Conservation (phyloP, 768 basidiomycete genomes). For the Naematelia aurantialba region DNA sequence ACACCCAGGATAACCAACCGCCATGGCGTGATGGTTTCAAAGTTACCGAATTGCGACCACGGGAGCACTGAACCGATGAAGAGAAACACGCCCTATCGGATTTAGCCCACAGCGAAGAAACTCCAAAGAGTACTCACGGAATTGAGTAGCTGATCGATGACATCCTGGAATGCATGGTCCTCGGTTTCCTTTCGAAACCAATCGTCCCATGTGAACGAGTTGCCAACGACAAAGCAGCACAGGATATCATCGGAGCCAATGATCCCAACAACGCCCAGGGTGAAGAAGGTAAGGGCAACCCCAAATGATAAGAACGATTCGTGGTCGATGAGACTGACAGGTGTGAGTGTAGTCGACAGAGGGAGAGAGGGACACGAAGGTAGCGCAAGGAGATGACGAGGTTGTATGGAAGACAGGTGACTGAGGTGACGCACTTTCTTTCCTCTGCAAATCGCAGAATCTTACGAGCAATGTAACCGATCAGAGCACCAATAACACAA, state of each 20-base stretch:
- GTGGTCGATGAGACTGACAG: slow-evolving; percentile 50
- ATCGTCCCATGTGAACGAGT: slow-evolving; percentile 50
- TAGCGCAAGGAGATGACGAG: too few species aligned
- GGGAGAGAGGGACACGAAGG: too few species aligned
- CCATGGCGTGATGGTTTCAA: slow-evolving; percentile 48
- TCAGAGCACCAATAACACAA: slow-evolving; percentile 46
- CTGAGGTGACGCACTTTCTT: slow-evolving; percentile 29
- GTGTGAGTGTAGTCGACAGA: slow-evolving; percentile 4
- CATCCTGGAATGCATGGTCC: slow-evolving; percentile 48
- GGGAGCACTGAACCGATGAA: slow-evolving; percentile 52
- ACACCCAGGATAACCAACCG: slow-evolving; percentile 50
- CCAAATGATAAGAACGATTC: slow-evolving; percentile 52
- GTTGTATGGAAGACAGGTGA: too few species aligned
- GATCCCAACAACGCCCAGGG: slow-evolving; percentile 49
- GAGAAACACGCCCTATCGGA: slow-evolving; percentile 44
- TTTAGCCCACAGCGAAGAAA: slow-evolving; percentile 4
- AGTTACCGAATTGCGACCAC: slow-evolving; percentile 41
- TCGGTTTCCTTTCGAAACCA: slow-evolving; percentile 49
- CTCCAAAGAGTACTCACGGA: slow-evolving; percentile 26
- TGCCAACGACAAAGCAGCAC: slow-evolving; percentile 50
- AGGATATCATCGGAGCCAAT: slow-evolving; percentile 54
- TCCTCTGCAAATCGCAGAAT: slow-evolving; percentile 44
- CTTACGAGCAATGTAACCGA: slow-evolving; percentile 51
- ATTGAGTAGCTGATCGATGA: slow-evolving; percentile 48
- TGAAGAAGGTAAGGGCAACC: slow-evolving; percentile 50